Conservation (phyloP, 164 flowering plant species). For the Hamamelis virginiana region DNA sequence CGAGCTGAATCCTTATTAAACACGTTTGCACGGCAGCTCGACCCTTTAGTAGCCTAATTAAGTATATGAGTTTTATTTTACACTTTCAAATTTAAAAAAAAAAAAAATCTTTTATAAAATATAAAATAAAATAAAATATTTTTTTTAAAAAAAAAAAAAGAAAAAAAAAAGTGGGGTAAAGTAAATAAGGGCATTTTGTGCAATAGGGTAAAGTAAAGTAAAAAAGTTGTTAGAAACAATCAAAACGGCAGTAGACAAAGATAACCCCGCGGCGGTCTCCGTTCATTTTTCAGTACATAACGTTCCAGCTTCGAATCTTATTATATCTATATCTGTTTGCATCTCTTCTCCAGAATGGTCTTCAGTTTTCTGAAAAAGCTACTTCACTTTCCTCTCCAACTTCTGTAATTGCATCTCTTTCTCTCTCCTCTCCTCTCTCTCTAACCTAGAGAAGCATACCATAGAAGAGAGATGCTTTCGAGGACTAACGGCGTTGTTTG, state of each 20-base stretch:
- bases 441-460: background rate
- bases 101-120: no score
- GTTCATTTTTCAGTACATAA: constrained; percentile 12
- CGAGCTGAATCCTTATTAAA: no score
- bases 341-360: no score
- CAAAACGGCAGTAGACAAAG: background rate
- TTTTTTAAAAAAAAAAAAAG: no score
- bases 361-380: background rate
- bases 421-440: background rate
- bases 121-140: no score
- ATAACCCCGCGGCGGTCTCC: constrained; percentile 9
- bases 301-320: constrained; percentile 5
- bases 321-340: no score
- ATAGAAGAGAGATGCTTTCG: constrained; percentile 19
- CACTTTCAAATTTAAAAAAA: no score
- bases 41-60: no score
- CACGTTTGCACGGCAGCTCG: no score
- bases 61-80: no score
- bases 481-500: constrained; percentile 22
- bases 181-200: background rate
- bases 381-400: constrained; percentile 2
- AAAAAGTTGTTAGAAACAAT: background rate
- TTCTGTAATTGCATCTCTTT: background rate
- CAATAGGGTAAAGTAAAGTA: no score
- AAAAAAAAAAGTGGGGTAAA: no score